Percentiles rank a stretch among this genome's conserved stretches.
These are phyloP conservation scores for Solanum verrucosum DNA, from an alignment of 257 asterid genomes.

Conservation along the genomic window DNA sequence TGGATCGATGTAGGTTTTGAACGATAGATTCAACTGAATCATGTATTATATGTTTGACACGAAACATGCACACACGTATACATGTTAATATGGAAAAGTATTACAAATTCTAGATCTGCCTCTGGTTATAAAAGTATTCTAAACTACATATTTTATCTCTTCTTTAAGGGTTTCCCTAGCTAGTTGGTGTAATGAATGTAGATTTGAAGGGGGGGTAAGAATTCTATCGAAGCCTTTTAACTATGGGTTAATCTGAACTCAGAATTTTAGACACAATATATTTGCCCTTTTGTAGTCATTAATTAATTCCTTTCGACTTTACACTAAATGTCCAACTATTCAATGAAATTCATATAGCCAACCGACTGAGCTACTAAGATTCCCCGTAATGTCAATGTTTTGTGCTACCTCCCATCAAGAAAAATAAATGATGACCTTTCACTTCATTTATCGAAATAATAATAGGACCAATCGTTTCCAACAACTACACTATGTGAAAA, in stretches of 20 bases:
- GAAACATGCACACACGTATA: neutral
- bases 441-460: neutral
- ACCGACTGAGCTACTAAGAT: fast-evolving
- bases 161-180: neutral
- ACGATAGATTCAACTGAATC: neutral
- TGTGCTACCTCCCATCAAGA: neutral
- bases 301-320: neutral
- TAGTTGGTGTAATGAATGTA: neutral
- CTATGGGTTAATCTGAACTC: neutral
- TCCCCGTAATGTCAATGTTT: neutral
- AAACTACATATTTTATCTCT: neutral
- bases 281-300: neutral
- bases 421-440: neutral
- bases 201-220: neutral
- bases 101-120: neutral
- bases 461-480: neutral
- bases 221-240: neutral
- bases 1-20: neutral
- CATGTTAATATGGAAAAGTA: neutral
- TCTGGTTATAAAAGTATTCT: neutral
- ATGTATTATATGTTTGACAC: neutral
- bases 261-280: neutral
- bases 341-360: neutral
- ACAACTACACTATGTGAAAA: neutral
- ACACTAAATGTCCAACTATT: neutral